These are phyloP conservation scores for Penicillium cosmopolitanum DNA, from an alignment of 495 filamentous ascomycete species.

Conservation along the genomic window DNA sequence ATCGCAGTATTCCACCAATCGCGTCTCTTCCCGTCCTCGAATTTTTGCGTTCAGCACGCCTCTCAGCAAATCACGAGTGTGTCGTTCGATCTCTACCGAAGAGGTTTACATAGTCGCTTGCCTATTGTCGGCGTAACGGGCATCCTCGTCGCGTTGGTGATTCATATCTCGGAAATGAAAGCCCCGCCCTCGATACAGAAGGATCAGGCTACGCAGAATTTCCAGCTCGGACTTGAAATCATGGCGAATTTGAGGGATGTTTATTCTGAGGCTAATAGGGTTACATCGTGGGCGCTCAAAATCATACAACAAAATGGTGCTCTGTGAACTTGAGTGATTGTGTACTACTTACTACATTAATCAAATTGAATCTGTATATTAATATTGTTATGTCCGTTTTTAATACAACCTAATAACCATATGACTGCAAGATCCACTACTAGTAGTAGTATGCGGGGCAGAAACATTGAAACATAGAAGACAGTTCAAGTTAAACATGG, in stretches of 20 bases:
- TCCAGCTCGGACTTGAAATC: conserved; percentile 19
- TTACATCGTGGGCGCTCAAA: conserved; percentile 18
- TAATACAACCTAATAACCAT: too few species aligned
- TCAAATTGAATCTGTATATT: too few species aligned
- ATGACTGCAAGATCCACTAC: too few species aligned
- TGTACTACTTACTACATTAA: background rate
- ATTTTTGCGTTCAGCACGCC: conserved; percentile 21
- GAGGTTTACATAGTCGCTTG: conserved; percentile 11
- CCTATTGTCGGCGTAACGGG: conserved; percentile 23
- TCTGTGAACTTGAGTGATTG: background rate
- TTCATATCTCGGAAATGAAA: conserved; percentile 22
- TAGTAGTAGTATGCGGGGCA: too few species aligned
- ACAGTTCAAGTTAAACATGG: too few species aligned
- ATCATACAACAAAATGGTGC: conserved; percentile 10
- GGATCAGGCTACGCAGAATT: conserved; percentile 12
- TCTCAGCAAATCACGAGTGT: conserved; percentile 24
- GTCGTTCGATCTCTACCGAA: conserved; percentile 17
- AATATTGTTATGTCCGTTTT: too few species aligned
- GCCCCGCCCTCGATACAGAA: conserved; percentile 1
- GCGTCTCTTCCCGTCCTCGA: conserved; percentile 21
- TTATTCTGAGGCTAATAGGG: conserved; percentile 21
- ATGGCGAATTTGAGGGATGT: conserved; percentile 23
- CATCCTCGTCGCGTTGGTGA: conserved; percentile 21
- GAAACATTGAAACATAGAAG: too few species aligned
- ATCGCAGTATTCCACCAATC: conserved; percentile 28